Conservation (phyloP, 805 yeast species). For the Zygoascus biomembranicola region DNA sequence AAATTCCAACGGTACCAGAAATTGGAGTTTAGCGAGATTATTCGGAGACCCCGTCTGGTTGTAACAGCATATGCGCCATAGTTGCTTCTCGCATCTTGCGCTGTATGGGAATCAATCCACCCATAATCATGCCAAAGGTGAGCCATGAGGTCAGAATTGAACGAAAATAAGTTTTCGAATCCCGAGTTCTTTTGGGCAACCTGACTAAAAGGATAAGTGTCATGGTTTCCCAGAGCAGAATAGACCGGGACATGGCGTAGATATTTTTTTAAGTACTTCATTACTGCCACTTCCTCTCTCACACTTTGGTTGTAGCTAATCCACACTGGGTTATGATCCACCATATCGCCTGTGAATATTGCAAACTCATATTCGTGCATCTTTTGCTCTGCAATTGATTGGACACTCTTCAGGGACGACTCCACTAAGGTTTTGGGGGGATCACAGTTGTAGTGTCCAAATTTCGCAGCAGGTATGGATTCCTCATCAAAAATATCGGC, state of each 20-base stretch:
- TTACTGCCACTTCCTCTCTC: conserved; percentile 43
- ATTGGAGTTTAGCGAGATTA: conserved; percentile 58
- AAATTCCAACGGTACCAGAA: conserved; percentile 58
- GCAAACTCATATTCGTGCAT: conserved; percentile 42
- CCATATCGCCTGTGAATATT: conserved; percentile 66
- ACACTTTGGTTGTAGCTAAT: conserved; percentile 42
- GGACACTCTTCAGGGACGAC: conserved; percentile 43
- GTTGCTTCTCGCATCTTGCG: conserved; percentile 36
- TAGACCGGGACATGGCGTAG: conserved; percentile 48
- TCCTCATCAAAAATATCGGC: conserved; percentile 28
- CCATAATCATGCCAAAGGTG: conserved; percentile 40
- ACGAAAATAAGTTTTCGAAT: conserved; percentile 35
- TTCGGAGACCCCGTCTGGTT: conserved; percentile 49
- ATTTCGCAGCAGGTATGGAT: conserved; percentile 49
- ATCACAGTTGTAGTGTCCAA: conserved; percentile 59
- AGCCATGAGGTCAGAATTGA: conserved; percentile 42
- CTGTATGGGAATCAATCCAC: conserved; percentile 35
- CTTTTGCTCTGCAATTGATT: conserved; percentile 27
- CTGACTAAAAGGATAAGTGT: conserved; percentile 65
- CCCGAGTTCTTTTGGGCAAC: conserved; percentile 47
- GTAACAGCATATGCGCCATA: conserved; percentile 55
- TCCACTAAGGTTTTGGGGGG: conserved; percentile 56
- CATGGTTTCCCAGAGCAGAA: conserved; percentile 64
- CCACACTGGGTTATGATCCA: conserved; percentile 51
- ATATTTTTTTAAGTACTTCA: conserved; percentile 44